Evolutionary conservation across 2,329 filamentous ascomycete genomes (phyloP).

Genomic region (Aspergillus viridinutans): DNA sequence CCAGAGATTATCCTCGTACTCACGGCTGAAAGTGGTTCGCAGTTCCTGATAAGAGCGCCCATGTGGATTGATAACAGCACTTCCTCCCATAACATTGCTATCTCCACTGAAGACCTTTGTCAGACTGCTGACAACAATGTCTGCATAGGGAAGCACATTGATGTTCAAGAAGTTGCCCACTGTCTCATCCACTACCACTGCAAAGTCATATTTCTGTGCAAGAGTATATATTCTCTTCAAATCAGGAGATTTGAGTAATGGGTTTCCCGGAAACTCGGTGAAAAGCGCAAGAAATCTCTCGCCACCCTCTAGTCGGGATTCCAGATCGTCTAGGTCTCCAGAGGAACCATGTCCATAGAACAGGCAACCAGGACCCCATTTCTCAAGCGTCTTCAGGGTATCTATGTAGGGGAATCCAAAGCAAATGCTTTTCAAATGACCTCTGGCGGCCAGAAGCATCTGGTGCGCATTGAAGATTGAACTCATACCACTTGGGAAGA

Average conservation of each 20-base stretch:
- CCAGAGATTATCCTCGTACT: constrained; percentile 91
- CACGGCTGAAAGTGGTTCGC: constrained; percentile 59
- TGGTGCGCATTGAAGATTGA: constrained; percentile 87
- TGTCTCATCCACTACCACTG: constrained; percentile 89
- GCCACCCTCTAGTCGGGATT: constrained; percentile 64
- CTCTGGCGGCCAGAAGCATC: constrained; percentile 62
- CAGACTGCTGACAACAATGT: constrained; percentile 88
- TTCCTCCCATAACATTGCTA: constrained; percentile 96
- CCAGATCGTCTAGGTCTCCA: constrained; percentile 78
- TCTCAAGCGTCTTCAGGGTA: constrained; percentile 89
- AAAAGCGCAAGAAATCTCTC: constrained; percentile 80
- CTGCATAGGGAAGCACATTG: constrained; percentile 82
- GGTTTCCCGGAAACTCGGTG: constrained; percentile 93
- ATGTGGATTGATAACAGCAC: constrained; percentile 60
- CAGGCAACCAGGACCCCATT: constrained; percentile 82
- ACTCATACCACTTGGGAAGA: constrained; percentile 90
- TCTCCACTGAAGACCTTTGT: constrained; percentile 98
- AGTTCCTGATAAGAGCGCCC: constrained; percentile 66
- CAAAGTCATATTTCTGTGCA: constrained; percentile 81
- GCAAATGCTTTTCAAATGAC: constrained; percentile 70
- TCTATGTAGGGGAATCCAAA: constrained; percentile 99
- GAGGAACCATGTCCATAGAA: constrained; percentile 82
- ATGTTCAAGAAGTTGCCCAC: constrained; percentile 96
- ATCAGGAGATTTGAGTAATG: constrained; percentile 79
- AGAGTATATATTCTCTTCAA: constrained; percentile 73